A percentile compares a stretch with the other conserved stretches of the same genome.
Evolutionary conservation across 139 green algal genomes (phyloP).

Genomic region (Yamagishiella unicocca): DNA sequence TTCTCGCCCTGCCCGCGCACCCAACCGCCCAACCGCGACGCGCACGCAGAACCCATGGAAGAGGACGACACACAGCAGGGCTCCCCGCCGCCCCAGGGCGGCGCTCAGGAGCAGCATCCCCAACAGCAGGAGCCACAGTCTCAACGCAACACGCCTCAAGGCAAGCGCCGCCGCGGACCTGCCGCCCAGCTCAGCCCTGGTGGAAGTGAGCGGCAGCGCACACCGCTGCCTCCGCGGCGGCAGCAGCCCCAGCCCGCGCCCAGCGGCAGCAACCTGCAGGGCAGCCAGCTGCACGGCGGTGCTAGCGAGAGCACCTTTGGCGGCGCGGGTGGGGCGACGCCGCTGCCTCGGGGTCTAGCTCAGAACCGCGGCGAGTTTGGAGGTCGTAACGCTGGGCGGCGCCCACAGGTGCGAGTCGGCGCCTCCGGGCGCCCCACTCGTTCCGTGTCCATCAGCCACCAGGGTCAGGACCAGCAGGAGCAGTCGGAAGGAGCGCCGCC

Average conservation of each 20-base stretch:
- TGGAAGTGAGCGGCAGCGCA: no score
- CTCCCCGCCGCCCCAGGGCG: neutral
- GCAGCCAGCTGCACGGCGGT: neutral
- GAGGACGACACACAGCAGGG: neutral
- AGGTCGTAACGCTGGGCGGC: neutral
- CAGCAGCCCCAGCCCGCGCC: neutral
- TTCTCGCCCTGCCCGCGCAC: no score
- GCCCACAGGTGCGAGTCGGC: constrained; percentile 2
- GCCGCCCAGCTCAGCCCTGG: no score
- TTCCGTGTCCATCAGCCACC: neutral
- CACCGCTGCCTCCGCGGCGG: neutral
- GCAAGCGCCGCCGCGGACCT: neutral
- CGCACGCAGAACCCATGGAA: constrained; percentile 19
- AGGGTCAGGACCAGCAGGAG: neutral
- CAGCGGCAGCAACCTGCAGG: constrained; percentile 12
- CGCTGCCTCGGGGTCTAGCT: neutral
- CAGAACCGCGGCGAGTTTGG: constrained; percentile 39
- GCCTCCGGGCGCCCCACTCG: neutral
- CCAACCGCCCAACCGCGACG: no score
- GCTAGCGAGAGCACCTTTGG: neutral
- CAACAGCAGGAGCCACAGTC: neutral
- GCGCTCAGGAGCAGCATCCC: neutral
- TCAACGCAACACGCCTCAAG: neutral
- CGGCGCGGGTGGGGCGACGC: neutral
- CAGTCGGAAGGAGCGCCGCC: neutral